phyloP scores from a whole-genome alignment of 768 basidiomycete genomes.

The Lentinula detonsa region DNA sequence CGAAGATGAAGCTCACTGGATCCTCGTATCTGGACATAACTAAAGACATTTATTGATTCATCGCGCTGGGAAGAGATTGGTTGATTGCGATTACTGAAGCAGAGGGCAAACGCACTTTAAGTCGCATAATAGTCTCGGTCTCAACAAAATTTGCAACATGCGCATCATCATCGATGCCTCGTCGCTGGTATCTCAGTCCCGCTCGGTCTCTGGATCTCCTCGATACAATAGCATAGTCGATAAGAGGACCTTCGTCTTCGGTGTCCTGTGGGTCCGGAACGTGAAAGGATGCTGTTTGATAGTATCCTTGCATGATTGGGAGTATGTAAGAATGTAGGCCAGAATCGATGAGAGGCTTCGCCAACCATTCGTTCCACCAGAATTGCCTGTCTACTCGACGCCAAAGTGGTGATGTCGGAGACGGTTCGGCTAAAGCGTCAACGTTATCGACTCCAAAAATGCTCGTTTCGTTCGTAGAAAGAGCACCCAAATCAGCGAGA shows the following conservation, averaged over 20 bases:
- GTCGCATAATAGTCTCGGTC: conserved; percentile 82
- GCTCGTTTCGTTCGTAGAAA: background rate
- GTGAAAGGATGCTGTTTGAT: conserved; percentile 66
- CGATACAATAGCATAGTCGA: conserved; percentile 81
- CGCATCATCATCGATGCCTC: conserved; percentile 91
- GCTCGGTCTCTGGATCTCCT: conserved; percentile 85
- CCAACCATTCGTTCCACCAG: conserved; percentile 95
- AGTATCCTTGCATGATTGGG: conserved; percentile 92
- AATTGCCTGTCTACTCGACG: conserved; percentile 83
- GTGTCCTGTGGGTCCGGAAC: conserved; percentile 46
- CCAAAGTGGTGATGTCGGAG: conserved; percentile 81
- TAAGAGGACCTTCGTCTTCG: conserved; percentile 32
- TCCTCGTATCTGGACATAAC: conserved; percentile 87
- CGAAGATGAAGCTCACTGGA: conserved; percentile 56
- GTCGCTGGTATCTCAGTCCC: conserved; percentile 88
- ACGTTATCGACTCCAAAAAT: conserved; percentile 26
- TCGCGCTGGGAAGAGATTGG: conserved; percentile 48
- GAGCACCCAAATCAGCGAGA: conserved; percentile 41
- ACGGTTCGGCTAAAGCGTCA: conserved; percentile 64
- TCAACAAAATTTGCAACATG: conserved; percentile 96
- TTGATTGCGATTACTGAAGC: background rate
- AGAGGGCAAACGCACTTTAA: conserved; percentile 50
- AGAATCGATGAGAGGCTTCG: conserved; percentile 79
- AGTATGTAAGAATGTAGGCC: conserved; percentile 86
- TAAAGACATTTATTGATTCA: conserved; percentile 70